phyloP scores from a whole-genome alignment of 2,329 filamentous ascomycete genomes.

The Aspergillus tubingensis region DNA sequence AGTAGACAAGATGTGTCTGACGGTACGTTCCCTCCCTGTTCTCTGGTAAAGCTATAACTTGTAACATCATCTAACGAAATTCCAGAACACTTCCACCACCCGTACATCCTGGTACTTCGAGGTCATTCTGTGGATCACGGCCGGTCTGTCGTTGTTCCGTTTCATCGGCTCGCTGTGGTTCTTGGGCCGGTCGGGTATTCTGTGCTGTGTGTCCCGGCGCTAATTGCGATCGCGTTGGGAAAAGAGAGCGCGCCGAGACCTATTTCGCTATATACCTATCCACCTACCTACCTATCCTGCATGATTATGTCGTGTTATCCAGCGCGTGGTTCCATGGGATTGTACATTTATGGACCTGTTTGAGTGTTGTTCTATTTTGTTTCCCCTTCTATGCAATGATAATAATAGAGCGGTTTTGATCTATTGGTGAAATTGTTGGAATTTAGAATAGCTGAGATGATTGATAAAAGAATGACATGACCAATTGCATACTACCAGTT shows the following conservation, averaged over 20 bases:
- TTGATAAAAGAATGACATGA: conserved; percentile 1
- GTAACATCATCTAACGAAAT: neutral
- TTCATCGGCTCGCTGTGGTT: conserved; percentile 95
- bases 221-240: conserved; percentile 38
- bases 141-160: conserved; percentile 77
- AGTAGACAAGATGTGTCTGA: conserved; percentile 80
- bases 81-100: conserved; percentile 64
- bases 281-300: neutral
- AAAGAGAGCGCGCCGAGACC: too few species aligned
- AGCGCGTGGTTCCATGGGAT: conserved; percentile 3
- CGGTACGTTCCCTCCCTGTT: conserved; percentile 60
- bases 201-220: conserved; percentile 91
- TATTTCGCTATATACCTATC: neutral
- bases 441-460: neutral
- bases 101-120: conserved; percentile 92
- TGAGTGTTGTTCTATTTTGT: neutral
- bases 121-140: conserved; percentile 86
- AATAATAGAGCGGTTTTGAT: conserved; percentile 9
- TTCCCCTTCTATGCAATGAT: conserved; percentile 6
- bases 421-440: neutral
- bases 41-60: neutral
- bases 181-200: conserved; percentile 88
- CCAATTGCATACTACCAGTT: neutral
- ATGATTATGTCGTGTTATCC: conserved; percentile 7
- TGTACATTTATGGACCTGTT: neutral